Conservation (phyloP, 257 asterid species). For the Linderniella brevidens region DNA sequence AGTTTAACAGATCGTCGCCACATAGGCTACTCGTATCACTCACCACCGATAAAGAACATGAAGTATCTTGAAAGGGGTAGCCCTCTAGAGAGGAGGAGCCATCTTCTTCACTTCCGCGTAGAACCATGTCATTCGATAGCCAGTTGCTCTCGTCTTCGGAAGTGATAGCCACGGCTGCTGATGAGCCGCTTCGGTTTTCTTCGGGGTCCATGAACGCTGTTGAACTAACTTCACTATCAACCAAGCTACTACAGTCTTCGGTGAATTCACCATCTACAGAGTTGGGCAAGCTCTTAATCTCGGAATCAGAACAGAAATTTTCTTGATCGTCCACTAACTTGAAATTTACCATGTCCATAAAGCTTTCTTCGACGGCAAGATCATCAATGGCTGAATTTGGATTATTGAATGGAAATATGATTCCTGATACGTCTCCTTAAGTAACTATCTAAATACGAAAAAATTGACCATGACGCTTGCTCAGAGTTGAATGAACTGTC, state of each 20-base stretch:
- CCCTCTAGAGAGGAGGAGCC: slow-evolving; percentile 40
- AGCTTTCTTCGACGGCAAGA: slow-evolving; percentile 12
- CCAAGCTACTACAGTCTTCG: too few relatives aligned
- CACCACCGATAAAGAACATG: slow-evolving; percentile 53
- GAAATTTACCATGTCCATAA: slow-evolving; percentile 28
- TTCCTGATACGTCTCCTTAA: too few relatives aligned
- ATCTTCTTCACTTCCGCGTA: slow-evolving; percentile 45
- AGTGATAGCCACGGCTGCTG: slow-evolving; percentile 14
- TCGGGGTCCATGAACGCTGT: slow-evolving; percentile 12
- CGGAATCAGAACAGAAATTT: slow-evolving; percentile 18
- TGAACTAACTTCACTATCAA: slow-evolving; percentile 26
- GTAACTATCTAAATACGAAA: too few relatives aligned
- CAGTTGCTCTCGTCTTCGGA: slow-evolving; percentile 26
- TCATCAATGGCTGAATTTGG: too few relatives aligned
- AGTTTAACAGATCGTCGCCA: slow-evolving; percentile 55
- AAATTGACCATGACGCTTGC: too few relatives aligned
- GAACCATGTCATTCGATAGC: slow-evolving; percentile 23
- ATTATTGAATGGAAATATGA: too few relatives aligned
- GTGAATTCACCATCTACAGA: slow-evolving; percentile 18
- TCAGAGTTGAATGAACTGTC: too few relatives aligned
- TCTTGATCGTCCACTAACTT: slow-evolving; percentile 25
- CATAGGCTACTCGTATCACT: slow-evolving; percentile 82
- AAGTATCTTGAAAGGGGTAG: slow-evolving; percentile 33
- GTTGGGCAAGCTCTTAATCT: slow-evolving; percentile 17
- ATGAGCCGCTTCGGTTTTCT: slow-evolving; percentile 14